A percentile compares a stretch with the other conserved stretches of the same genome.
These are phyloP conservation scores for Diospyros lotus DNA, from an alignment of 148 eudicot genomes.

Conservation along the genomic window DNA sequence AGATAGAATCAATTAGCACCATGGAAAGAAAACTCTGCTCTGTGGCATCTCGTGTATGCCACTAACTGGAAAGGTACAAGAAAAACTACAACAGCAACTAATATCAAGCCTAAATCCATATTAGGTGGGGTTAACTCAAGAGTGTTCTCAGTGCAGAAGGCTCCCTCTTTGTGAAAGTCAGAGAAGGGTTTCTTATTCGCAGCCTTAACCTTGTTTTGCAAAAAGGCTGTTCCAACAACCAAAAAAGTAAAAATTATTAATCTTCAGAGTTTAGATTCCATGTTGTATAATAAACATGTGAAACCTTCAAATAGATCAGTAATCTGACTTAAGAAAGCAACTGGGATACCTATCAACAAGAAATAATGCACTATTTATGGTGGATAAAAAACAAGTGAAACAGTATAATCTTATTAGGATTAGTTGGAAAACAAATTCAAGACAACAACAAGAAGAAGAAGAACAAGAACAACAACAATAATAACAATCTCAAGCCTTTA, in stretches of 20 bases:
- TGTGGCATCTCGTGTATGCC: neutral
- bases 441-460: no score
- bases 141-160: no score
- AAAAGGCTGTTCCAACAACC: no score
- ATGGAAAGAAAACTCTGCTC: neutral
- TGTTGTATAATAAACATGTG: conserved; percentile 1
- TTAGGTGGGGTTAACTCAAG: no score
- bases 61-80: no score
- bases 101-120: no score
- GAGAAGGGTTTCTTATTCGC: no score
- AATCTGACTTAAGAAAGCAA: neutral
- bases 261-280: neutral
- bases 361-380: neutral
- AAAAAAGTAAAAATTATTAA: neutral
- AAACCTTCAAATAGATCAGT: neutral
- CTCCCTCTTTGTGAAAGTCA: no score
- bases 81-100: no score
- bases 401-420: neutral
- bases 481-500: no score
- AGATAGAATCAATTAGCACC: conserved; percentile 10
- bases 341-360: neutral
- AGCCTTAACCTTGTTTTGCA: no score
- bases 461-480: no score
- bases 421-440: neutral
- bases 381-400: neutral